Evolutionary conservation across 2,329 filamentous ascomycete genomes (phyloP).

Genomic region (Xylaria polymorpha): DNA sequence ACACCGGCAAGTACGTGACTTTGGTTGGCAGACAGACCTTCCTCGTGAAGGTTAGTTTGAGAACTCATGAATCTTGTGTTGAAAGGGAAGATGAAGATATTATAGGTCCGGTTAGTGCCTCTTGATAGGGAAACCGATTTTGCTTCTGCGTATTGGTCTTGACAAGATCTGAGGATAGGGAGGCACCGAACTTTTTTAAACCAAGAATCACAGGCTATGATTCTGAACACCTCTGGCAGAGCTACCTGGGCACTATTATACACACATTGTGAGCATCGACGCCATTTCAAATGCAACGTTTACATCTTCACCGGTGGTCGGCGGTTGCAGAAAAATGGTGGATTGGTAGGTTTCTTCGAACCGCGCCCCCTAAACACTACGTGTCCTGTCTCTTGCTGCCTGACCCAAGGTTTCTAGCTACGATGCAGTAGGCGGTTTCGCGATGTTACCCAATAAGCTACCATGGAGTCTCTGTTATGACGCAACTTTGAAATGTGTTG

Average conservation of each 20-base stretch:
- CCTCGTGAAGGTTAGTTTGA: background rate
- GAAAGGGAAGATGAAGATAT: background rate
- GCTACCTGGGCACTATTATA: background rate
- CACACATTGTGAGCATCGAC: background rate
- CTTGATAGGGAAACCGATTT: background rate
- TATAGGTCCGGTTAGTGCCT: background rate
- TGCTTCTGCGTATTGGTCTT: background rate
- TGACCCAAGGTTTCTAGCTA: conserved; percentile 12
- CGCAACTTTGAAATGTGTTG: background rate
- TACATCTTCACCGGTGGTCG: background rate
- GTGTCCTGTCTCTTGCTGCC: conserved; percentile 18
- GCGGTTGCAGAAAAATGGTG: conserved; percentile 9
- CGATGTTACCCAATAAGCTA: conserved; percentile 14
- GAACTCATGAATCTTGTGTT: conserved; percentile 2
- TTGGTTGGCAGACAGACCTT: conserved; percentile 16
- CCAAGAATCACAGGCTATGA: background rate
- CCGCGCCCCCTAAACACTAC: background rate
- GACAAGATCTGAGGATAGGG: background rate
- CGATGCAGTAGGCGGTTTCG: background rate
- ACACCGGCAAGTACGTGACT: conserved; percentile 5
- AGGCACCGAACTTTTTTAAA: background rate
- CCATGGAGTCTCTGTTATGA: background rate
- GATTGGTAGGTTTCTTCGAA: conserved; percentile 11
- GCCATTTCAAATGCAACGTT: background rate
- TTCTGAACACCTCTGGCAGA: background rate